Evolutionary conservation across 2,329 filamentous ascomycete genomes (phyloP), one percentile per base, ranked within the genome.

Genomic region (Scedosporium boydii): DNA sequence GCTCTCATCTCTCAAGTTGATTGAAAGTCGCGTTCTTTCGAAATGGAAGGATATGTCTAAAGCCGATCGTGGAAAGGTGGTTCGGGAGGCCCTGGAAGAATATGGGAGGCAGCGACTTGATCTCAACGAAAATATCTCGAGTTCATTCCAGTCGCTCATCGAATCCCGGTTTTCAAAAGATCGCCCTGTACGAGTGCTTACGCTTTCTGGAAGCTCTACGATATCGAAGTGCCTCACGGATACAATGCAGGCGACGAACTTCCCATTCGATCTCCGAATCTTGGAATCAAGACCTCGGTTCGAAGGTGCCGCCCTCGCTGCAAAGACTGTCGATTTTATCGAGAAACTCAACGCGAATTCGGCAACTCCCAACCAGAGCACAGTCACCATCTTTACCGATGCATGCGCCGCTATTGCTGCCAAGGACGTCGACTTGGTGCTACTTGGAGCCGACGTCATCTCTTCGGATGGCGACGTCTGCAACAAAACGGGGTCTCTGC

Each of bases 231-330:
- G 76, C 59, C 74, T 89, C 10, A 66, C 77, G 1, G 72, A 78
- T 29, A 72, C 76, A 2, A 71, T 80, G 10, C 66, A 68, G 0
- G 66, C 67, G 1, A 69, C 74, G 2, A 70, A 67, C 1, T 69
- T 78, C 6, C 67, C 64, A 0, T 68, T 88, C 7, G 79, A 86
- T 59, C 70, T 90, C 18, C 80, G 79, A 4, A 75, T 90, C 34
- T 76, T 90, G 3, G 87, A 90, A 70, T 89, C 87, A 2, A 77
- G 87, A 0, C 87, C 87, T 0, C 76, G 86, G 0, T 89, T 80
- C 65, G 87, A 90, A 72, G 87, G 87, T 6, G 82, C 82, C 4
- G 79, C 76, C 7, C 77, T 86, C 60, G 84, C 82, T 4, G 75
- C 73, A n/a, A 72, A 71, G 4, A 64, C 83, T 66, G 69, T 73